Evolutionary conservation across 495 filamentous ascomycete species (phyloP).

Genomic region (Peziza echinospora): DNA sequence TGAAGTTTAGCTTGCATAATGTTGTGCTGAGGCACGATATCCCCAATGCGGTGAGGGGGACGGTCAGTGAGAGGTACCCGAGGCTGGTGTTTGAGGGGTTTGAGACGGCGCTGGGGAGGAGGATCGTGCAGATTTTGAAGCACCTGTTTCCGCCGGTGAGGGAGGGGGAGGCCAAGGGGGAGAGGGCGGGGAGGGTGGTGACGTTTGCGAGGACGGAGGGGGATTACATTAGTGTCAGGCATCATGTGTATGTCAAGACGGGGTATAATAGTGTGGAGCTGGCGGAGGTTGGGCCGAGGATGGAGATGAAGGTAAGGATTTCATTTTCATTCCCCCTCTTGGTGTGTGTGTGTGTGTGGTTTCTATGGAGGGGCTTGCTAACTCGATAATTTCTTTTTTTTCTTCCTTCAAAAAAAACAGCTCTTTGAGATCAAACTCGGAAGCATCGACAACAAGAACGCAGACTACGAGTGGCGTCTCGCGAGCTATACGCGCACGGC

Average conservation of each 20-base stretch:
- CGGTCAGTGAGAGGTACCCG: slow-evolving; percentile 82
- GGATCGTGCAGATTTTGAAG: slow-evolving; percentile 78
- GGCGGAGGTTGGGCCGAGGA: slow-evolving; percentile 82
- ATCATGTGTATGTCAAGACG: slow-evolving; percentile 66
- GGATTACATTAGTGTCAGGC: slow-evolving; percentile 70
- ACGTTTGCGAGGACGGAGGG: slow-evolving; percentile 81
- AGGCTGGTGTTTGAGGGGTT: slow-evolving; percentile 95
- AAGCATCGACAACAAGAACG: slow-evolving; percentile 85
- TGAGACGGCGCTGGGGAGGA: slow-evolving; percentile 53
- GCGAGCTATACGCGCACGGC: slow-evolving; percentile 69
- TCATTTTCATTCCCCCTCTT: neutral
- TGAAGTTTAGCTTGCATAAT: slow-evolving; percentile 81
- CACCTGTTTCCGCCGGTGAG: slow-evolving; percentile 72
- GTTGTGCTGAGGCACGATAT: slow-evolving; percentile 88
- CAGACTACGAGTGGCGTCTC: slow-evolving; percentile 89
- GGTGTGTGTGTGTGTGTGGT: no score
- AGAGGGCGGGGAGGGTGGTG: slow-evolving; percentile 44
- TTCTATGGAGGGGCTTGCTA: no score
- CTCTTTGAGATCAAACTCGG: slow-evolving; percentile 84
- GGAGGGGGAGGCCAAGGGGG: slow-evolving; percentile 58
- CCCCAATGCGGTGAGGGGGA: slow-evolving; percentile 65
- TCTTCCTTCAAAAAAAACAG: no score
- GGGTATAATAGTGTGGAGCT: slow-evolving; percentile 76
- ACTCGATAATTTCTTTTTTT: neutral
- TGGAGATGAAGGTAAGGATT: slow-evolving; percentile 49